Evolutionary conservation across 2,329 filamentous ascomycete species (phyloP).

Genomic region (Hirsutella thompsonii): DNA sequence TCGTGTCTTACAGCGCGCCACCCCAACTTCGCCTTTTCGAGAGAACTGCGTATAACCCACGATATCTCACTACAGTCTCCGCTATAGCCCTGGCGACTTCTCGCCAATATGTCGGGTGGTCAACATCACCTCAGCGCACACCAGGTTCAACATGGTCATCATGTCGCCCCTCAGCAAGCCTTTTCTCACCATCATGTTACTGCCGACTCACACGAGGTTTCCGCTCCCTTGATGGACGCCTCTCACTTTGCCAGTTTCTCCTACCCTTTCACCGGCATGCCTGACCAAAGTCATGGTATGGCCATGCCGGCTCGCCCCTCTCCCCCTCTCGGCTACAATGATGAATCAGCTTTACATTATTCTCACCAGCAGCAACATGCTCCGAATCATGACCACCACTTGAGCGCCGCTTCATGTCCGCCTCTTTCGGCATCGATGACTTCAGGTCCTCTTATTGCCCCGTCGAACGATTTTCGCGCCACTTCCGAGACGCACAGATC

Average conservation of each 20-base stretch:
- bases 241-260: constrained; percentile 40
- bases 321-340: constrained; percentile 14
- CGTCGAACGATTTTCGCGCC: constrained; percentile 9
- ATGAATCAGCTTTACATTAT: constrained; percentile 19
- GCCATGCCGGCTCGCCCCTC: constrained; percentile 19
- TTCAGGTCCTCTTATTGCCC: constrained; percentile 8
- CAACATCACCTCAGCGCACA: constrained; percentile 14
- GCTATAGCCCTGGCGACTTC: not conserved
- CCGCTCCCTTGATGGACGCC: constrained; percentile 25
- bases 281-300: constrained; percentile 15
- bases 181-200: constrained; percentile 10
- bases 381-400: constrained; percentile 1
- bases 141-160: constrained; percentile 16
- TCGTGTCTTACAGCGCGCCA: too few relatives aligned
- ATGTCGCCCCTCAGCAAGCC: constrained; percentile 8
- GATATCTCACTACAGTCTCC: not conserved
- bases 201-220: constrained; percentile 9
- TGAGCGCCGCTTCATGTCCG: too few relatives aligned
- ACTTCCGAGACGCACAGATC: constrained; percentile 12
- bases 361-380: constrained; percentile 14
- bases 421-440: not conserved
- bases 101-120: constrained; percentile 16
- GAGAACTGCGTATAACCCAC: not conserved
- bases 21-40: too few relatives aligned
- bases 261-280: constrained; percentile 30